Percentiles rank a stretch among this genome's conserved stretches.
Evolutionary conservation across 176 grass and related monocot species (phyloP).

Genomic region (Aegilops sharonensis): DNA sequence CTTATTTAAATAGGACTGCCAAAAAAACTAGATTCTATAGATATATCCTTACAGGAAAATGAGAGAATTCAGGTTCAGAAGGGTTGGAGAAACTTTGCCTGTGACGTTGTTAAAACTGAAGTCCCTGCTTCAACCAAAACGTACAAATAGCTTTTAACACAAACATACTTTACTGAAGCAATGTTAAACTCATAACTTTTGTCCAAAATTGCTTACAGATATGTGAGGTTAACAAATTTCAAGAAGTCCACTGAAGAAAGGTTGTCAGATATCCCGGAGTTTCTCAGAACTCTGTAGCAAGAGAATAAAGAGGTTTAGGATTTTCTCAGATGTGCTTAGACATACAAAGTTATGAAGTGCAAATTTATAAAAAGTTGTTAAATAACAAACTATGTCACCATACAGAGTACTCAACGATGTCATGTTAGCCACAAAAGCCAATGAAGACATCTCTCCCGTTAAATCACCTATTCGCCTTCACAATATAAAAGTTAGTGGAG

Average conservation of each 20-base stretch:
- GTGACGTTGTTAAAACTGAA: constrained; percentile 64
- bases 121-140: constrained; percentile 26
- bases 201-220: constrained; percentile 9
- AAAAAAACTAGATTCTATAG: too few species aligned
- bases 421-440: constrained; percentile 43
- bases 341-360: not conserved
- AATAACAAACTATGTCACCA: not conserved
- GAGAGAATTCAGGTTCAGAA: constrained; percentile 29
- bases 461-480: constrained; percentile 50
- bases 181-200: not conserved
- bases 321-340: not conserved
- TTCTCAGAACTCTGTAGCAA: constrained; percentile 44
- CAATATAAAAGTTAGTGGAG: not conserved
- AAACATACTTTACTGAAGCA: not conserved
- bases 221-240: not conserved
- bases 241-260: constrained; percentile 38
- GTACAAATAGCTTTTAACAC: not conserved
- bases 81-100: constrained; percentile 29
- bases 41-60: constrained; percentile 26
- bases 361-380: not conserved
- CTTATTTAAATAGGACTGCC: not conserved
- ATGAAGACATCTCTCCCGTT: constrained; percentile 25
- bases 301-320: not conserved
- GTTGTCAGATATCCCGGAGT: constrained; percentile 21
- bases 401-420: constrained; percentile 44